Conservation (phyloP, 257 asterid species). For the Ballota nigra region DNA sequence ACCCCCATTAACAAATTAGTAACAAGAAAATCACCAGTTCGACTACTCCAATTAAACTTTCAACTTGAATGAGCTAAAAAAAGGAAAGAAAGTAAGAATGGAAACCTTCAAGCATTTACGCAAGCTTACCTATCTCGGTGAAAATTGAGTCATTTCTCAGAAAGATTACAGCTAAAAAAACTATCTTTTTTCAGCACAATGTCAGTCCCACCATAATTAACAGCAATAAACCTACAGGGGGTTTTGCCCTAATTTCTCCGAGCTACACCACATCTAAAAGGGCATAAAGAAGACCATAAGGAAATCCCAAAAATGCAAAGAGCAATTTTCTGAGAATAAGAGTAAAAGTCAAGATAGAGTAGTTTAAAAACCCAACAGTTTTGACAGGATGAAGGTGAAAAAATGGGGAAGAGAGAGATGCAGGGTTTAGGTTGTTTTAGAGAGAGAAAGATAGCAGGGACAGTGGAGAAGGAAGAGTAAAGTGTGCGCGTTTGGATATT, state of each 20-base stretch:
- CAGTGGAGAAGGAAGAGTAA: conserved; percentile 44
- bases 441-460: conserved; percentile 27
- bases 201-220: conserved; percentile 33
- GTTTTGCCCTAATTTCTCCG: conserved; percentile 39
- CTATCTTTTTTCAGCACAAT: conserved; percentile 25
- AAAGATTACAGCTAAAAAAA: conserved; percentile 31
- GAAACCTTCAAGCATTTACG: conserved; percentile 13
- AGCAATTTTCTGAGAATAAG: conserved; percentile 13
- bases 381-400: conserved; percentile 16
- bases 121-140: conserved; percentile 34
- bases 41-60: not conserved
- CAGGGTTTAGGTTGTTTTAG: conserved; percentile 38
- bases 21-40: conserved; percentile 9
- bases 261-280: conserved; percentile 33
- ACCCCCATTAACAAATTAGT: conserved; percentile 4
- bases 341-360: conserved; percentile 38
- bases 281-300: not conserved
- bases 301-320: conserved; percentile 4
- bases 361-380: conserved; percentile 28
- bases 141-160: conserved; percentile 38
- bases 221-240: conserved; percentile 36
- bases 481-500: conserved; percentile 42
- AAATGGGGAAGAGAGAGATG: conserved; percentile 16
- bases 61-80: conserved; percentile 22
- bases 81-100: not conserved